These are phyloP conservation scores for Aspergillus brunneoviolaceus DNA, from an alignment of 2,329 filamentous ascomycete species.

Conservation along the genomic window DNA sequence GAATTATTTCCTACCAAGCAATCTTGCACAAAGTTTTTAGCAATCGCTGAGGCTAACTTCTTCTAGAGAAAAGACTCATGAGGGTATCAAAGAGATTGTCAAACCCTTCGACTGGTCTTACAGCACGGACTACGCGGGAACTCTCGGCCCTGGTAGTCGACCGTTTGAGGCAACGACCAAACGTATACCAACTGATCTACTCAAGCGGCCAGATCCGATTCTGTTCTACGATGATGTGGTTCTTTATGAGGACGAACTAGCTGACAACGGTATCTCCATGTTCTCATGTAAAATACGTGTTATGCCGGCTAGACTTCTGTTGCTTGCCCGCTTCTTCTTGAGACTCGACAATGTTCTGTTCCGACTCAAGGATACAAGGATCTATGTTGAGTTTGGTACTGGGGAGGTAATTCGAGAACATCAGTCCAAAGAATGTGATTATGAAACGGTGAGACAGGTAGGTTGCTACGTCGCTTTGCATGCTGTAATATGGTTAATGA, in stretches of 20 bases:
- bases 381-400: constrained; percentile 85
- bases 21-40: neutral
- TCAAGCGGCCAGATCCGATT: constrained; percentile 88
- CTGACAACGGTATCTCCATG: constrained; percentile 93
- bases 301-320: constrained; percentile 82
- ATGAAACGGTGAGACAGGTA: constrained; percentile 72
- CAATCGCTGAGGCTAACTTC: neutral
- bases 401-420: constrained; percentile 85
- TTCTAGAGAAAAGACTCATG: constrained; percentile 70
- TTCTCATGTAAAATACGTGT: constrained; percentile 88
- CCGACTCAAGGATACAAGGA: constrained; percentile 80
- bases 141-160: constrained; percentile 47
- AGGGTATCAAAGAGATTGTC: constrained; percentile 88
- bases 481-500: neutral
- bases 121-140: constrained; percentile 81
- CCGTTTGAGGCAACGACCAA: constrained; percentile 48
- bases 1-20: neutral
- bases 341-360: constrained; percentile 86
- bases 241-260: constrained; percentile 94
- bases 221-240: constrained; percentile 96
- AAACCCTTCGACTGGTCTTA: constrained; percentile 99
- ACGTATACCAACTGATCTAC: constrained; percentile 77
- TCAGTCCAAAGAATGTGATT: constrained; percentile 78
- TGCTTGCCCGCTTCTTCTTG: constrained; percentile 88
- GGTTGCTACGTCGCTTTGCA: constrained; percentile 36